Base-by-base conservation (phyloP, 1,139 yeast species). In the Kazachstania sp. region DNA sequence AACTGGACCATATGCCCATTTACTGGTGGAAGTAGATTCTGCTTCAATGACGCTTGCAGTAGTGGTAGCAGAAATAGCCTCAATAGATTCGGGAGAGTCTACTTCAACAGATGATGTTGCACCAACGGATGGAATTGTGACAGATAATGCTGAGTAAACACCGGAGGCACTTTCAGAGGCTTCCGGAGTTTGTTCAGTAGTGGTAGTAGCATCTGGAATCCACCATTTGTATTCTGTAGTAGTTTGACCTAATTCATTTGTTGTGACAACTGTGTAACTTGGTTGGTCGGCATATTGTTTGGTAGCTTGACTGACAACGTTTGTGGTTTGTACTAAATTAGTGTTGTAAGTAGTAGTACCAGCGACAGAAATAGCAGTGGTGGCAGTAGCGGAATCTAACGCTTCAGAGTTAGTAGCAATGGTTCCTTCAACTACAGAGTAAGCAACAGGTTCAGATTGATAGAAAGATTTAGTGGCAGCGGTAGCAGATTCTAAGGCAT, bases 181-280 rank as follows among this genome's bases (percentile, higher is more conserved):
- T 2, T 26, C 41, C 4, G 7, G 46, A 18, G 39, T 15, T 4
- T 16, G 20, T 12, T 40, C 32, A 15, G 32, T 45, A 13, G 41
- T 30, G 3, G 43, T 44, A 4, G 46, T 46, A 13, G 40, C 9
- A 12, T 26, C 43, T n/a, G 47, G 44, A 6, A 30, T 30, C 53
- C 55, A 55, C 61, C 60, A 57, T 23, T 56, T 42, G 28, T 51
- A 49, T 43, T 54, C 45, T 7, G 62, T 57, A 2, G 58, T 51
- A 12, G 56, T 48, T 9, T 47, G 47, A 15, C 62, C 61, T 28
- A 40, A 34, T 26, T 49, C 54, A 38, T 58, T 54, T 2, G 63
- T 59, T 35, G 59, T 51, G 5, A 51, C 47, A 26, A 56, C 47
- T 3, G 60, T 57, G 6, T 57, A 50, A 42, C 50, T 48, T 39